Conservation (phyloP, 495 filamentous ascomycete genomes). For the Trichodelitschia bisporula region DNA sequence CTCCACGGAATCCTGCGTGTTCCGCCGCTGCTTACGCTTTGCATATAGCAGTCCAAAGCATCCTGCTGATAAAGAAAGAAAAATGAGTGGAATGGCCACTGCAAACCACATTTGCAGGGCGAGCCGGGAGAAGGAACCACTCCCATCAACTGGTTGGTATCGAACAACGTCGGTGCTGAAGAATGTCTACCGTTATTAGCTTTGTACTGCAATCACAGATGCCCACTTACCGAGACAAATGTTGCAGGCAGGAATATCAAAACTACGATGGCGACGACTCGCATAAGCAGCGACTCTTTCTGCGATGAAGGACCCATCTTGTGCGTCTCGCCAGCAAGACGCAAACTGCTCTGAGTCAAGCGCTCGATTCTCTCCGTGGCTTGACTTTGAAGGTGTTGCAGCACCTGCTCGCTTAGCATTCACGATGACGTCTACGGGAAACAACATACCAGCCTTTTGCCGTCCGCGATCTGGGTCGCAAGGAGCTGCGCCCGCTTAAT, state of each 20-base stretch:
- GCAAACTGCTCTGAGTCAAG: conserved; percentile 14
- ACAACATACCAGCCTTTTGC: conserved; percentile 16
- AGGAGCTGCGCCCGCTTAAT: conserved; percentile 15
- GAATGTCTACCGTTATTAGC: conserved; percentile 14
- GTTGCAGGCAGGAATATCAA: conserved; percentile 21
- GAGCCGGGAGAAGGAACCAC: conserved; percentile 14
- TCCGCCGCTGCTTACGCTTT: too few species aligned
- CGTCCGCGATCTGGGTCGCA: conserved; percentile 13
- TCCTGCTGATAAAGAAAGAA: too few species aligned
- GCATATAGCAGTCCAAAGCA: too few species aligned
- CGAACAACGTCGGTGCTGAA: conserved; percentile 23
- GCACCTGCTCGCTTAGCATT: conserved; percentile 7
- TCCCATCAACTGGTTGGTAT: conserved; percentile 13
- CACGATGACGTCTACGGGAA: background rate
- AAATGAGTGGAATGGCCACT: conserved; percentile 19
- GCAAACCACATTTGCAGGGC: conserved; percentile 20
- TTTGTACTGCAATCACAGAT: background rate
- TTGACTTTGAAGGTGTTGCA: conserved; percentile 15
- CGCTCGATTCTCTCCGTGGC: conserved; percentile 15
- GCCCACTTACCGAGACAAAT: conserved; percentile 19
- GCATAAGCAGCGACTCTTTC: conserved; percentile 17
- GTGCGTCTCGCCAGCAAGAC: too few species aligned
- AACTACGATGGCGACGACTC: conserved; percentile 20
- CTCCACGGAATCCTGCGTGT: too few species aligned
- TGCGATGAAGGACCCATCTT: too few species aligned